Conservation (phyloP, 2,329 filamentous ascomycete species). For the Penicillium sp. region DNA sequence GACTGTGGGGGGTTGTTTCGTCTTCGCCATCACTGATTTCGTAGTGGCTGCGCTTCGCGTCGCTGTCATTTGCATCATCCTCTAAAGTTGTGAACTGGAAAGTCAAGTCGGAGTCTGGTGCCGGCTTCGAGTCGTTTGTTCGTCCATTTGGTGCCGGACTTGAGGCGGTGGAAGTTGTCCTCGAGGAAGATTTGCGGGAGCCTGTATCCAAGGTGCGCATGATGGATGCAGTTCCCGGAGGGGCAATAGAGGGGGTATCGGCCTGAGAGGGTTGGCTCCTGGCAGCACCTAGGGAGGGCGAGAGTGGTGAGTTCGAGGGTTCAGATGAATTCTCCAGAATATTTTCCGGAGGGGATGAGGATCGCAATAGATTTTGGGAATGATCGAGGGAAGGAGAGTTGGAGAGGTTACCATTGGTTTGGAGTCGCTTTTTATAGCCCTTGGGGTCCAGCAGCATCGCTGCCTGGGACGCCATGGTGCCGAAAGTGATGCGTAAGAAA, state of each 20-base stretch:
- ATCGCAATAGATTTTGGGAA: constrained; percentile 10
- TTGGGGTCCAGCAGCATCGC: constrained; percentile 51
- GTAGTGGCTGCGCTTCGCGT: constrained; percentile 35
- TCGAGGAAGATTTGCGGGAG: constrained; percentile 16
- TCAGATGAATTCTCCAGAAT: constrained; percentile 8
- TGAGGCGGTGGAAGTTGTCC: constrained; percentile 13
- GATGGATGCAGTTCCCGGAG: constrained; percentile 31
- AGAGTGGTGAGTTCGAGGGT: constrained; percentile 17
- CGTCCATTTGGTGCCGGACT: constrained; percentile 21
- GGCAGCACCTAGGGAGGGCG: constrained; percentile 27
- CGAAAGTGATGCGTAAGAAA: background rate
- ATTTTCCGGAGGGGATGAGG: background rate
- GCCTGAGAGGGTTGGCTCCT: constrained; percentile 19
- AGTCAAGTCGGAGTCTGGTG: constrained; percentile 24
- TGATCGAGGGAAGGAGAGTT: background rate
- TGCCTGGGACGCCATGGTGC: constrained; percentile 44
- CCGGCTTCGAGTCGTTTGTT: background rate
- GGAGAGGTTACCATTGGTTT: constrained; percentile 39
- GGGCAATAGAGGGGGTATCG: constrained; percentile 20
- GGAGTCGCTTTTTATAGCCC: constrained; percentile 42
- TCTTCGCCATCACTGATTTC: constrained; percentile 39
- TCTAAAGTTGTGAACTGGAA: constrained; percentile 35
- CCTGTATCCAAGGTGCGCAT: constrained; percentile 28
- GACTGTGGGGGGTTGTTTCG: constrained; percentile 26
- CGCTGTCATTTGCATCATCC: constrained; percentile 29